Evolutionary conservation across 495 filamentous ascomycete genomes (phyloP).

Genomic region (Aspergillus mulundensis): DNA sequence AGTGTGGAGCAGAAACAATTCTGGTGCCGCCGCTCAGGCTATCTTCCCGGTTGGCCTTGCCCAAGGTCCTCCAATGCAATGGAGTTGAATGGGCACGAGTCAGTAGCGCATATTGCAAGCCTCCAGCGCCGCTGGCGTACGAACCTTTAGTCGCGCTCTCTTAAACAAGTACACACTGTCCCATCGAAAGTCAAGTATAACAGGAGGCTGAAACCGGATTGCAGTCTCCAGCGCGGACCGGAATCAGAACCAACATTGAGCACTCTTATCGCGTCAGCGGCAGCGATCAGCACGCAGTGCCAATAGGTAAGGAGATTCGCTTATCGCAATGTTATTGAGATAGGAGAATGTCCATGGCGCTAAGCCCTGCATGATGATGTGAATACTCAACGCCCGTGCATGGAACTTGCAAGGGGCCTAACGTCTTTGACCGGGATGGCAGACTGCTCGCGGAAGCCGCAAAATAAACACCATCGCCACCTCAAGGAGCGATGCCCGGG

Average conservation of each 20-base stretch:
- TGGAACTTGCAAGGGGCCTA: not conserved
- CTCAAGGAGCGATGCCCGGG: not conserved
- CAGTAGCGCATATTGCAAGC: not conserved
- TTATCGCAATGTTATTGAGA: not conserved
- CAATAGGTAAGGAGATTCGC: not conserved
- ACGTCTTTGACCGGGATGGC: not conserved
- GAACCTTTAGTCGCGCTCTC: not conserved
- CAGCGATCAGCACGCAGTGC: not conserved
- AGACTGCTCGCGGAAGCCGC: not conserved
- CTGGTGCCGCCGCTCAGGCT: constrained; percentile 6
- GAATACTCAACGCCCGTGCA: constrained; percentile 11
- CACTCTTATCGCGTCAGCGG: not conserved
- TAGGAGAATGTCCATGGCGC: not conserved
- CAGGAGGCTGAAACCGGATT: not conserved
- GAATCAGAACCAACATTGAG: not conserved
- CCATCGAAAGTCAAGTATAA: too few relatives aligned
- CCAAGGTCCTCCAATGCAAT: constrained; percentile 8
- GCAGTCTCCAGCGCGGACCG: not conserved
- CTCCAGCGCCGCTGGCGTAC: not conserved
- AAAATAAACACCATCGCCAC: not conserved
- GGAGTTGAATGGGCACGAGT: constrained; percentile 3
- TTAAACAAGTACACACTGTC: too few relatives aligned
- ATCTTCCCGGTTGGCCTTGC: not conserved
- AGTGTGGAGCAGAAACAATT: not conserved
- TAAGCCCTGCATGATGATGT: constrained; percentile 14